Evolutionary conservation across 75 land plant genomes (phyloP), one percentile per base, ranked within the genome.

Genomic region (Adiantum capillusveneris): DNA sequence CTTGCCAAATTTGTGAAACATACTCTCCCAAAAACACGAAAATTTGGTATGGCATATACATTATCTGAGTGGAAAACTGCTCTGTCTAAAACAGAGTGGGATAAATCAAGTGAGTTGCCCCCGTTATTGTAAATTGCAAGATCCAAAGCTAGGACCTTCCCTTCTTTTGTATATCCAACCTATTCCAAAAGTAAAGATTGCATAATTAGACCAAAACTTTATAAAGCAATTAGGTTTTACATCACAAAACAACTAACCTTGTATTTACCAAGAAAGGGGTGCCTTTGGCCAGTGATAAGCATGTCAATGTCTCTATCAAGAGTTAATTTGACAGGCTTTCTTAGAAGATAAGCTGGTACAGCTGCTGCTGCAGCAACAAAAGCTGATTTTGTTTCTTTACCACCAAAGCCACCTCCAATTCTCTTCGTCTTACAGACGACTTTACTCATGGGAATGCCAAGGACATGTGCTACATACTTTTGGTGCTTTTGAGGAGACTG

Each of bases 331-430:
- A 94, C 96, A n/a, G 95, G 98, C 11, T 79, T 71, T 53, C 66
- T 77, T 72, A 94, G 62, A 56, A 84, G 60, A 71, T 79, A 94
- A 22, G 91, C 73, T 18, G 98, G 89, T n/a, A 94, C 81, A 48
- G 85, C 56, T 57, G 98, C 96, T 12, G 79, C 90, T 62, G 91
- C 98, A 58, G 82, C 67, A 57, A 83, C 31, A 24, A 79, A 70
- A 44, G 87, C 83, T 48, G 90, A 78, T 27, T 93, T 76, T 37
- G 98, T 94, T 64, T 94, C 98, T 57, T 94, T 94, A 20, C 98
- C 98, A 44, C 98, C 98, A 77, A 94, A 94, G 0, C 98, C 96
- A 62, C 96, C 98, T 51, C 98, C 98, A 68, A 94, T 79, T 48
- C 98, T 76, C 63, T 94, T 94, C n/a, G 87, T 79, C 72, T 81